Base-by-base conservation (phyloP, 352 stramenopile species). In the Phytophthora chlamydospora region DNA sequence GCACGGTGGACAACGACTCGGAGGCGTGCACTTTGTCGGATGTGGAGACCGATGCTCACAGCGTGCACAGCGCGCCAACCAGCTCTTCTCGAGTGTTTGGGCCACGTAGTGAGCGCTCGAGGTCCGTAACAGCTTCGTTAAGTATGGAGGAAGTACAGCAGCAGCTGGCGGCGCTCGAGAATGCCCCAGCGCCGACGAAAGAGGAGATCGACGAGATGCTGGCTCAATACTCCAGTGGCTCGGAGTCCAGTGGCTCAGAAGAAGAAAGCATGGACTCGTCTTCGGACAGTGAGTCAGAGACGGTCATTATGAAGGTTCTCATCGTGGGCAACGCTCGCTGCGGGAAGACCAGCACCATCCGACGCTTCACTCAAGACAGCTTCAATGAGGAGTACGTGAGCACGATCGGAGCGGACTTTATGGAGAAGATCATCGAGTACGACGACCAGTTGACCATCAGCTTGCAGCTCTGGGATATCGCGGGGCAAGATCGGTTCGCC, bases 391-490 rank as follows among this genome's bases (percentile, higher is more conserved):
- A 80, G 51, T 96, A 96, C 55, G 76, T 84, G 51, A 94, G 83
- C 47, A 96, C 88, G 11, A 91, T 96, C 39, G 88, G 88, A 43
- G 88, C 85, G 16, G 88, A 96, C 55, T 96, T 95, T 67, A 59
- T 89, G 24, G 89, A 95, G 68, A 95, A 93, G 66, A 60, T 77
- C 29, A 75, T 96, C n/a, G 53, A 77, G 13, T 80, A 90, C 35
- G 76, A 90, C 31, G 70, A 75, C 2, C 60, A 76, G 12, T 56
- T 88, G 9, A 78, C 65, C 17, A 76, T 93, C 39, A 87, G 80
- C 34, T 73, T 94, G 29, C 83, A 95, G 62, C 68, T 96, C n/a
- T 96, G 88, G 88, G 87, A 96, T 52, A 96, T 96, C 40, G 88
- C 88, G 0, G 88, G 87, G 7, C 88, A 96, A 64, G 88, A 96